Percentiles rank a stretch among this genome's conserved stretches.
Conservation (phyloP, 2,329 filamentous ascomycete species). For the Colletotrichum lini region DNA sequence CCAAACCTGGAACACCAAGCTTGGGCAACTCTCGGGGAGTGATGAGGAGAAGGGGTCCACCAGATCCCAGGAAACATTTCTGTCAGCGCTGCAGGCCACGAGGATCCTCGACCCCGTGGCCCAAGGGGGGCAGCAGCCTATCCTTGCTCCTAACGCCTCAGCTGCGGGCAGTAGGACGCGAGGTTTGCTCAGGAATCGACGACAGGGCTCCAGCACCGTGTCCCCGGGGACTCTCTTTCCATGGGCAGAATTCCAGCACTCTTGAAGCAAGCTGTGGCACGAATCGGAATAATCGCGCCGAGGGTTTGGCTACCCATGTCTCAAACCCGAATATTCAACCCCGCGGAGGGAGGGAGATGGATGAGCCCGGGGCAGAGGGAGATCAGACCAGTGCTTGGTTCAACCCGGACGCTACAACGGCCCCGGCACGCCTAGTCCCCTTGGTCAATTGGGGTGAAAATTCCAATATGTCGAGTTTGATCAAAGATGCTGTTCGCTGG, state of each 20-base stretch:
- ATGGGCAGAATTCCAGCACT: not conserved
- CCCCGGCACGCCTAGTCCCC: not conserved
- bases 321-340: constrained; percentile 33
- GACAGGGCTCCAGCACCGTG: not conserved
- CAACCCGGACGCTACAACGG: constrained; percentile 2
- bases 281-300: constrained; percentile 2
- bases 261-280: not conserved
- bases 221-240: not conserved
- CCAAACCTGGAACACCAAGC: constrained; percentile 12
- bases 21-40: constrained; percentile 14
- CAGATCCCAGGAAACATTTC: constrained; percentile 27
- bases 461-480: constrained; percentile 1
- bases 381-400: constrained; percentile 27
- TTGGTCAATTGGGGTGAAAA: not conserved
- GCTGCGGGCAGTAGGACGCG: not conserved
- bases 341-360: constrained; percentile 15
- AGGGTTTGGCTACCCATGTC: constrained; percentile 23
- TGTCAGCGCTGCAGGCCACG: constrained; percentile 34
- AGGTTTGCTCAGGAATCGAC: not conserved
- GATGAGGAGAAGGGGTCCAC: constrained; percentile 19
- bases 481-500: constrained; percentile 16
- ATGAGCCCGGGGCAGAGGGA: constrained; percentile 4
- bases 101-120: constrained; percentile 24
- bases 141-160: constrained; percentile 13
- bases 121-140: constrained; percentile 1